Conservation (phyloP, 176 grass and related monocot genomes). For the Bothriochloa decipiens region DNA sequence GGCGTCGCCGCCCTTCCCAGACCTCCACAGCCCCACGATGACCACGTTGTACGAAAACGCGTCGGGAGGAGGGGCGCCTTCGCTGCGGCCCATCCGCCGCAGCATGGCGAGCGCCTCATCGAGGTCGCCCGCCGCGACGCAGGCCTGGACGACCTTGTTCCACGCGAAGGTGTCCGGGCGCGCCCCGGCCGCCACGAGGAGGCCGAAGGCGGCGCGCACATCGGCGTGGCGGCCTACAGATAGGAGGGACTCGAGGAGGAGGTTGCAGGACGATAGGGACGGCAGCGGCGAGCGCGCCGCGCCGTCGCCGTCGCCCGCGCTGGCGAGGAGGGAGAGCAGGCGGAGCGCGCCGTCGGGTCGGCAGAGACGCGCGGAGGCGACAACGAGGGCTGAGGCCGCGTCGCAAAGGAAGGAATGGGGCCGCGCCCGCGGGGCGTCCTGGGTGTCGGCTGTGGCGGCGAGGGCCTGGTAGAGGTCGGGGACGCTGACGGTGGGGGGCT, state of each 20-base stretch:
- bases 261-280: slow-evolving; percentile 62
- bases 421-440: neutral
- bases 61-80: slow-evolving; percentile 32
- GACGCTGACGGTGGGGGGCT: slow-evolving; percentile 28
- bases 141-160: slow-evolving; percentile 61
- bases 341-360: slow-evolving; percentile 49
- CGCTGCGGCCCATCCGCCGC: slow-evolving; percentile 44
- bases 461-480: slow-evolving; percentile 50
- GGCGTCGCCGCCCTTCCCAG: slow-evolving; percentile 31
- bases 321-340: slow-evolving; percentile 47
- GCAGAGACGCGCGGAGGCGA: slow-evolving; percentile 45
- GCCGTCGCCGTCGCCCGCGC: neutral
- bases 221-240: too few relatives aligned
- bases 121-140: slow-evolving; percentile 45
- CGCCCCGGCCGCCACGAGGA: slow-evolving; percentile 39
- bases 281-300: slow-evolving; percentile 29
- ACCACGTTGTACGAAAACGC: slow-evolving; percentile 70
- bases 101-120: slow-evolving; percentile 49
- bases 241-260: slow-evolving; percentile 59
- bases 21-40: slow-evolving; percentile 48
- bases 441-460: neutral
- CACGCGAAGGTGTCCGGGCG: slow-evolving; percentile 51
- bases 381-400: slow-evolving; percentile 37
- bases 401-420: slow-evolving; percentile 42
- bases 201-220: slow-evolving; percentile 42